A percentile compares a stretch with the other conserved stretches of the same genome.
Conservation (phyloP, 2,329 filamentous ascomycete species). For the Colletotrichum sp. region DNA sequence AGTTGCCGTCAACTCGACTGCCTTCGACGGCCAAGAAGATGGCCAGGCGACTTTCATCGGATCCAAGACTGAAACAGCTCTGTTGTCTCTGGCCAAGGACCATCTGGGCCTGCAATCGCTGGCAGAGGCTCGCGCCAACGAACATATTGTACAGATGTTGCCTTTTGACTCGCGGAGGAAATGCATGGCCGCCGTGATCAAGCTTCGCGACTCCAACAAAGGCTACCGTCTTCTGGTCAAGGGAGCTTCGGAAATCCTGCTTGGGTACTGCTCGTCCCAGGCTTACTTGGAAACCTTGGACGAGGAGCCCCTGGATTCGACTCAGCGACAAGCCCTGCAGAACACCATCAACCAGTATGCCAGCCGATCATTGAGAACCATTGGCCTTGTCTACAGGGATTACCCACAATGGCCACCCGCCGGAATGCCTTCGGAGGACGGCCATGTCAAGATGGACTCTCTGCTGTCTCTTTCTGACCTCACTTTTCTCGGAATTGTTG, state of each 20-base stretch:
- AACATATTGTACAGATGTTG: slow-evolving; percentile 52
- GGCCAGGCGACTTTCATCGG: slow-evolving; percentile 54
- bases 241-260: slow-evolving; percentile 62
- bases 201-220: slow-evolving; percentile 40
- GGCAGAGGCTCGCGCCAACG: slow-evolving; percentile 49
- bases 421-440: slow-evolving; percentile 57
- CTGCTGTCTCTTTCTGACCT: slow-evolving; percentile 64
- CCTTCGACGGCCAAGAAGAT: slow-evolving; percentile 58
- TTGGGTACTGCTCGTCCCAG: slow-evolving; percentile 45
- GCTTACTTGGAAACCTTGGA: slow-evolving; percentile 22
- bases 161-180: slow-evolving; percentile 61
- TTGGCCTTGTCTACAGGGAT: slow-evolving; percentile 77
- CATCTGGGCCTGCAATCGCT: slow-evolving; percentile 54
- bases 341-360: slow-evolving; percentile 65
- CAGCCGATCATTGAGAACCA: slow-evolving; percentile 72
- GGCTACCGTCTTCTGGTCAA: slow-evolving; percentile 58
- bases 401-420: slow-evolving; percentile 74
- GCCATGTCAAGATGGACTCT: slow-evolving; percentile 63
- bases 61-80: slow-evolving; percentile 62
- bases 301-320: neutral
- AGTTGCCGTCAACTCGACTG: slow-evolving; percentile 62
- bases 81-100: slow-evolving; percentile 55
- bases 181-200: slow-evolving; percentile 63
- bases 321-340: neutral
- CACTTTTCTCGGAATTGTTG: slow-evolving; percentile 73